Evolutionary conservation across 306 rosid species (phyloP).

Genomic region (Argentina anserina): DNA sequence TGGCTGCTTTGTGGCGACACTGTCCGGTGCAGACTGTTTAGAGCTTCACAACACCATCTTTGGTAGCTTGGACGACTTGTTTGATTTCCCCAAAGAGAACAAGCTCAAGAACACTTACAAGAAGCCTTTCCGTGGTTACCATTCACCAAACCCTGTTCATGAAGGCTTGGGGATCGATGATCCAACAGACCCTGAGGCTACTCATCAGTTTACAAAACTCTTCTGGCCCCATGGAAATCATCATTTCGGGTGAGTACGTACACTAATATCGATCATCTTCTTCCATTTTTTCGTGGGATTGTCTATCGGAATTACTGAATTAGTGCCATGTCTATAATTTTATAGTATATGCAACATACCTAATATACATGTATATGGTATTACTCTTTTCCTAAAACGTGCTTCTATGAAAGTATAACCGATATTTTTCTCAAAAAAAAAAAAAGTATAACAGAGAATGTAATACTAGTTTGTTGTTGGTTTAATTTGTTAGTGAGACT

Average conservation of each 20-base stretch:
- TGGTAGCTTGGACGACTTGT: neutral
- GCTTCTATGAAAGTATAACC: too few species aligned
- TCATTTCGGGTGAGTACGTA: neutral
- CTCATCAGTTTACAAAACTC: constrained; percentile 1
- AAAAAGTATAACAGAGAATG: neutral
- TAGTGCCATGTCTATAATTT: neutral
- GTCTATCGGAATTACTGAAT: neutral
- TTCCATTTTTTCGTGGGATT: neutral
- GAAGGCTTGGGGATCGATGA: constrained; percentile 17
- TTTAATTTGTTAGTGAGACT: constrained; percentile 7
- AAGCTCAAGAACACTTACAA: constrained; percentile 1
- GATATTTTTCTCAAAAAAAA: too few species aligned
- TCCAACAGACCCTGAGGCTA: neutral
- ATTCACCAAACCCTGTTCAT: constrained; percentile 1
- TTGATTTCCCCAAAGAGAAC: constrained; percentile 15
- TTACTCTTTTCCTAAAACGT: too few species aligned
- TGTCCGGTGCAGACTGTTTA: neutral
- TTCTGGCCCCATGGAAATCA: constrained; percentile 19
- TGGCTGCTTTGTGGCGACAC: neutral
- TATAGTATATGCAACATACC: neutral
- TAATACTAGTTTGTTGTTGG: neutral
- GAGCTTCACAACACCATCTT: constrained; percentile 14
- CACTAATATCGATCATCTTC: neutral
- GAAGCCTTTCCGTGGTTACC: constrained; percentile 16
- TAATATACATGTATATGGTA: neutral